Evolutionary conservation across 2,329 filamentous ascomycete genomes (phyloP), one percentile per base, ranked within the genome.

Genomic region (Fusarium veterinarium): DNA sequence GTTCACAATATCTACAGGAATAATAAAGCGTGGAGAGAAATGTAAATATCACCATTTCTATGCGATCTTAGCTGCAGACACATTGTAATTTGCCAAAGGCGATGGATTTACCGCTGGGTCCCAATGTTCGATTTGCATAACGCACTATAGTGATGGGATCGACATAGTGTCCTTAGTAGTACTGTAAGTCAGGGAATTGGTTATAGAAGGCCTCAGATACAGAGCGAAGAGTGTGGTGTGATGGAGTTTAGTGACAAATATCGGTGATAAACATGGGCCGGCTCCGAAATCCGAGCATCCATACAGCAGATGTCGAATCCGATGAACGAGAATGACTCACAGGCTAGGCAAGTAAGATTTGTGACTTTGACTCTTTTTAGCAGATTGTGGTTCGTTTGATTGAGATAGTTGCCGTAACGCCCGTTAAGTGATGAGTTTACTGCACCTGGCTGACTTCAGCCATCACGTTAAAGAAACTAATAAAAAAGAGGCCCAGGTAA

Each of bases 231-330:
- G n/a, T 25, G 71, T 72, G 71, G 60, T 65, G 66, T 75, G 66
- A 62, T 64, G 49, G 45, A 60, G 49, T 67, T 48, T 33, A 57
- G 65, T 77, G 74, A 76, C 75, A 77, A 77, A 77, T 76, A 45
- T 49, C 65, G 72, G 69, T 46, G 58, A 67, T 75, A 69, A 67
- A 63, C 41, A 49, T 66, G 53, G 49, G 63, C 63, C 71, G 53
- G 63, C 44, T 72, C 73, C 75, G 73, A 77, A 74, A 44, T 73
- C 71, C 71, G 71, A 65, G 48, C 58, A 28, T 42, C 51, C 64
- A 46, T 49, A 23, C n/a, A 35, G 59, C n/a, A 57, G 44, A 42
- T 38, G 61, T 45, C 46, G 63, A 59, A 62, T 62, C 37, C 28
- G 44, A 69, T 48, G 66, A 66, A 44, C 38, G 59, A 35, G 51